These are phyloP conservation scores for Bjerkandera adusta DNA, from an alignment of 1,284 basidiomycete genomes.

Conservation along the genomic window DNA sequence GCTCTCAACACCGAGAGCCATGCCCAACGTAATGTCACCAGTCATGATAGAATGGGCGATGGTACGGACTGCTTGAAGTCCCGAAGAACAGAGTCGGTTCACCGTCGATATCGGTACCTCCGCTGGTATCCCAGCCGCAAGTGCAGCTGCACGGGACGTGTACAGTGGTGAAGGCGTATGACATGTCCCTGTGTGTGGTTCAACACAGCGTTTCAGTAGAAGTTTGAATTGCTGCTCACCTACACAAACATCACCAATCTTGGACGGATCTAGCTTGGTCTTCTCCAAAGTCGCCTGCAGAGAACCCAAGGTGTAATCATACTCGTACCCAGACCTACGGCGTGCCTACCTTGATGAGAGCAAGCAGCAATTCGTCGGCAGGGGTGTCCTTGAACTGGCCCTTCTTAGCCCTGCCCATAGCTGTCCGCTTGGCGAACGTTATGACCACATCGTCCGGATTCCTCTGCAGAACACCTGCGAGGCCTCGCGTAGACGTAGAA, in stretches of 20 bases:
- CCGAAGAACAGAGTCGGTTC: conserved; percentile 83
- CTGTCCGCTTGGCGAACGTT: conserved; percentile 80
- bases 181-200: conserved; percentile 57
- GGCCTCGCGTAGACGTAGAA: conserved; percentile 47
- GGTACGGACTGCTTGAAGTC: conserved; percentile 81
- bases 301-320: not conserved
- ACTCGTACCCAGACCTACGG: not conserved
- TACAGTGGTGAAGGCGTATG: conserved; percentile 84
- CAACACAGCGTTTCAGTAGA: not conserved
- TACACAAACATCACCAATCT: conserved; percentile 80
- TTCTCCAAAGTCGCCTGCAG: conserved; percentile 45
- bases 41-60: conserved; percentile 78
- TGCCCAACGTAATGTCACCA: conserved; percentile 68
- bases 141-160: conserved; percentile 73
- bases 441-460: conserved; percentile 82
- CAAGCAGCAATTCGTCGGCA: conserved; percentile 70
- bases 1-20: conserved; percentile 82
- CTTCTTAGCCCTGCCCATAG: conserved; percentile 75
- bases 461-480: conserved; percentile 50
- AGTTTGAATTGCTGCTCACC: conserved; percentile 40
- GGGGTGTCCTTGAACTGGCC: conserved; percentile 77
- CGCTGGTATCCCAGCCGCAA: conserved; percentile 80
- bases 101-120: conserved; percentile 71
- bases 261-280: conserved; percentile 48
- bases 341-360: conserved; percentile 59